These are phyloP conservation scores for Lentinula lateritia DNA, from an alignment of 768 basidiomycete genomes.

Conservation along the genomic window DNA sequence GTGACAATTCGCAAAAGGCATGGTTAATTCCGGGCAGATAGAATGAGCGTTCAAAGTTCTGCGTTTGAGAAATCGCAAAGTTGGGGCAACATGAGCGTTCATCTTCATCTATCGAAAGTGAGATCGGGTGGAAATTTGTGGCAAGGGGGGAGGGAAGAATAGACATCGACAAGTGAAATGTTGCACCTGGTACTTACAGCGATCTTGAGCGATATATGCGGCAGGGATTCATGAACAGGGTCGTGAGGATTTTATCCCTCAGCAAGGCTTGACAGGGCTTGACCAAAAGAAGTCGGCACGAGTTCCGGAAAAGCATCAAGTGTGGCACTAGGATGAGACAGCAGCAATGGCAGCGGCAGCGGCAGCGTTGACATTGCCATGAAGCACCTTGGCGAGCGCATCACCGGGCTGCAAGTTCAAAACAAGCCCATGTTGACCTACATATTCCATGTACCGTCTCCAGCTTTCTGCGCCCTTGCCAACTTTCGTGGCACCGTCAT, in stretches of 20 bases:
- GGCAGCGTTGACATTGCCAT: slow-evolving; percentile 23
- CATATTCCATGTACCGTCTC: slow-evolving; percentile 55
- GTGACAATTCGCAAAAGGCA: neutral
- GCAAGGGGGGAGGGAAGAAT: no score
- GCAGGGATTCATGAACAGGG: no score
- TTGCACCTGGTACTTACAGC: no score
- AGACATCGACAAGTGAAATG: no score
- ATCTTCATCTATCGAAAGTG: no score
- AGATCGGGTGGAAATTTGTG: no score
- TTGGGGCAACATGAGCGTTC: no score
- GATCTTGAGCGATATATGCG: no score
- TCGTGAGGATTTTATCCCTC: no score
- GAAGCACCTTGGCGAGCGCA: slow-evolving; percentile 35
- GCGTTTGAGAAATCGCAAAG: no score
- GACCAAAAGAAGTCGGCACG: neutral
- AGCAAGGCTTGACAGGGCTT: no score
- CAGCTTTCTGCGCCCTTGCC: slow-evolving; percentile 50
- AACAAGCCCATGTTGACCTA: slow-evolving; percentile 50
- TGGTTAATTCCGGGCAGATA: neutral
- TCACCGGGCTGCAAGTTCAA: slow-evolving; percentile 21
- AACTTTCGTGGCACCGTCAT: slow-evolving; percentile 16
- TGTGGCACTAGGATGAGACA: neutral
- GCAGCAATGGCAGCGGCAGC: slow-evolving; percentile 5
- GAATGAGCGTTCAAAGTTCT: no score
- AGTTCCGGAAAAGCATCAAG: neutral